phyloP scores from a whole-genome alignment of 2,329 filamentous ascomycete species.

The Botrytis fragariae region DNA sequence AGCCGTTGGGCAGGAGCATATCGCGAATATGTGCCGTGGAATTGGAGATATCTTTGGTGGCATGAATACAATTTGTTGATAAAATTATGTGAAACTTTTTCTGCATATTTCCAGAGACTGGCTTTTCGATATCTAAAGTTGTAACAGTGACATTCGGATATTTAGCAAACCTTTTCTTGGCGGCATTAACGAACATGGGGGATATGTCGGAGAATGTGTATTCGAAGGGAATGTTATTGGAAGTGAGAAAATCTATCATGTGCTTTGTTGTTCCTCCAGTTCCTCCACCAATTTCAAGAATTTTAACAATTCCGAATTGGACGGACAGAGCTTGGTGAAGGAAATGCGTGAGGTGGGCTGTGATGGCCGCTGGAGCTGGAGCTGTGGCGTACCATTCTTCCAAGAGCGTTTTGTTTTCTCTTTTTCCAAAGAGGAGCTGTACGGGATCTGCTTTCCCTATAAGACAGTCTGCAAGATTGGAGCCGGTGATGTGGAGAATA shows the following conservation, averaged over 20 bases:
- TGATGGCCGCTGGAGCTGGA: neutral
- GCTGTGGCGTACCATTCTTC: neutral
- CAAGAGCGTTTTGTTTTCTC: slow-evolving; percentile 13
- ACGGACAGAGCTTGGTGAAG: neutral
- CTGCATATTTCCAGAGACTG: slow-evolving; percentile 18
- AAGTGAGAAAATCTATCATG: slow-evolving; percentile 44
- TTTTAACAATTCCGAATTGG: slow-evolving; percentile 32
- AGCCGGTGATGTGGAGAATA: slow-evolving; percentile 23
- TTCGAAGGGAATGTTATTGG: slow-evolving; percentile 38
- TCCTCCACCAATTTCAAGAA: slow-evolving; percentile 35
- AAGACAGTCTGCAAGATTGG: slow-evolving; percentile 24
- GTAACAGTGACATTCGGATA: slow-evolving; percentile 31
- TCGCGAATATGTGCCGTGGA: slow-evolving; percentile 23
- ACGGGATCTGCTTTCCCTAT: slow-evolving; percentile 28
- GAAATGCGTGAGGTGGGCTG: neutral
- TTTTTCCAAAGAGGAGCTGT: slow-evolving; percentile 32
- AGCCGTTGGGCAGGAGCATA: slow-evolving; percentile 25
- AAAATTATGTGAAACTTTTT: slow-evolving; percentile 28
- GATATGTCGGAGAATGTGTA: slow-evolving; percentile 47
- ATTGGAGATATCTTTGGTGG: slow-evolving; percentile 25
- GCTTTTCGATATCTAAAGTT: slow-evolving; percentile 28
- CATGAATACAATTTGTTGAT: slow-evolving; percentile 32
- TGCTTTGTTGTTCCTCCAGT: neutral
- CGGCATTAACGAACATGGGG: slow-evolving; percentile 30
- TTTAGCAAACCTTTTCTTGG: slow-evolving; percentile 22